Conservation (phyloP, 2,329 filamentous ascomycete genomes). For the Hypoxylon sp. region DNA sequence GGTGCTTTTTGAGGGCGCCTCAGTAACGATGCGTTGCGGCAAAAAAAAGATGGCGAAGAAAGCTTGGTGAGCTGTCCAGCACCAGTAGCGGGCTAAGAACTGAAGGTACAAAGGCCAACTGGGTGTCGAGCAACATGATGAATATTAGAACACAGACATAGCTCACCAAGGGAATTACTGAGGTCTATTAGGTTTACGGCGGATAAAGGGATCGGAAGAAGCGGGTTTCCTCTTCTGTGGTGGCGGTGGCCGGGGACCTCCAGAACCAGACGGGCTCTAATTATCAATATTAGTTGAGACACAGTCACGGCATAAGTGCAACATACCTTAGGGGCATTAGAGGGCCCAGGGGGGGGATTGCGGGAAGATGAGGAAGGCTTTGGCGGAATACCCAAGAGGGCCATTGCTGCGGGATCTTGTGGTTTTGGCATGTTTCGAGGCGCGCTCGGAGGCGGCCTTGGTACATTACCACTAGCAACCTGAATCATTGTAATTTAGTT, state of each 20-base stretch:
- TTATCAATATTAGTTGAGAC: slow-evolving; percentile 35
- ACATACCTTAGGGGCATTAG: slow-evolving; percentile 48
- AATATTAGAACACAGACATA: background rate
- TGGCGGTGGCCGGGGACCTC: slow-evolving; percentile 38
- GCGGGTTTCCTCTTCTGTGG: slow-evolving; percentile 35
- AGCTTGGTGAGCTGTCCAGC: background rate
- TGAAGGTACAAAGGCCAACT: background rate
- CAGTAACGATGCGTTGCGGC: background rate
- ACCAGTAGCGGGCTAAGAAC: background rate
- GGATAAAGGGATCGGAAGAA: slow-evolving; percentile 50
- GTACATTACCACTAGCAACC: slow-evolving; percentile 43
- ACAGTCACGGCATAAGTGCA: background rate
- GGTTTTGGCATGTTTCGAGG: slow-evolving; percentile 51
- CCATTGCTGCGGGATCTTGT: slow-evolving; percentile 52
- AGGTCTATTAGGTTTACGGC: slow-evolving; percentile 50
- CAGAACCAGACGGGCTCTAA: slow-evolving; percentile 46
- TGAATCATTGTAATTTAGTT: slow-evolving; percentile 37
- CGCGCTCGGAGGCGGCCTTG: slow-evolving; percentile 46
- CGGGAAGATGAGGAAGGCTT: slow-evolving; percentile 30
- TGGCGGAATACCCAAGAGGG: slow-evolving; percentile 48
- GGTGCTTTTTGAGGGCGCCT: slow-evolving; percentile 9
- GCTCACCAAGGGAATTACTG: slow-evolving; percentile 21
- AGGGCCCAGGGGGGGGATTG: slow-evolving; percentile 31
- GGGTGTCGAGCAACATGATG: background rate
- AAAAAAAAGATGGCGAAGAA: background rate